Conservation (phyloP, 495 filamentous ascomycete species). For the Amorphotheca resinae region DNA sequence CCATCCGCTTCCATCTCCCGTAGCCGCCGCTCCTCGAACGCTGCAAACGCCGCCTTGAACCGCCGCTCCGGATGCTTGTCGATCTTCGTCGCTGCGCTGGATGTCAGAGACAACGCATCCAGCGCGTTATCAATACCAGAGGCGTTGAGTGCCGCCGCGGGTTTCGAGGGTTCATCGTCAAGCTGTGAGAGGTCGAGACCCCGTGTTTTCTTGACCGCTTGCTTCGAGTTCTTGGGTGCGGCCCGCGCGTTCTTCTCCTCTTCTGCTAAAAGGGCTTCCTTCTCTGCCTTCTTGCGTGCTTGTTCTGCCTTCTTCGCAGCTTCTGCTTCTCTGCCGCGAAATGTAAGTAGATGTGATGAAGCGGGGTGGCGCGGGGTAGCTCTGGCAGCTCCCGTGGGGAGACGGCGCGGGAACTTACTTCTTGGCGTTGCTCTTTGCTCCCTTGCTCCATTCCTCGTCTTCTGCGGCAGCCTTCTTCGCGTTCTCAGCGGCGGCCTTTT, state of each 20-base stretch:
- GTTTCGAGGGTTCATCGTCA: constrained; percentile 30
- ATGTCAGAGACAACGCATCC: constrained; percentile 62
- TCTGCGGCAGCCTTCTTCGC: constrained; percentile 57
- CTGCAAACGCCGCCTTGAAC: constrained; percentile 79
- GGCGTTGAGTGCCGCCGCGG: constrained; percentile 49
- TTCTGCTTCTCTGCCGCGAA: constrained; percentile 71
- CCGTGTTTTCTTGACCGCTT: constrained; percentile 54
- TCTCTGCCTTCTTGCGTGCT: constrained; percentile 79
- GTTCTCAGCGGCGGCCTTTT: constrained; percentile 60
- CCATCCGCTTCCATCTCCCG: constrained; percentile 73
- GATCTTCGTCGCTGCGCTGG: constrained; percentile 42
- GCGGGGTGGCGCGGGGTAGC: constrained; percentile 6
- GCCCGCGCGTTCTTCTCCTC: constrained; percentile 69
- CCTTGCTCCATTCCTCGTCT: constrained; percentile 70
- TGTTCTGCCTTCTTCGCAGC: constrained; percentile 77
- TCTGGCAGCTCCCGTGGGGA: neutral
- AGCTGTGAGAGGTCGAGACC: constrained; percentile 61
- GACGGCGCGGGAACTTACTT: constrained; percentile 45
- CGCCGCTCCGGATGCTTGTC: constrained; percentile 79
- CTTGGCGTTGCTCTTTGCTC: constrained; percentile 69
- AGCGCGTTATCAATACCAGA: constrained; percentile 85
- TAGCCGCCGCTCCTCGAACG: constrained; percentile 71
- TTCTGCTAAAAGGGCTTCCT: constrained; percentile 66
- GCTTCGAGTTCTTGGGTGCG: constrained; percentile 43
- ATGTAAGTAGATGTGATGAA: neutral